These are phyloP conservation scores for Rhytidhysteron rufulum DNA, from an alignment of 2,329 filamentous ascomycete genomes.

Conservation along the genomic window DNA sequence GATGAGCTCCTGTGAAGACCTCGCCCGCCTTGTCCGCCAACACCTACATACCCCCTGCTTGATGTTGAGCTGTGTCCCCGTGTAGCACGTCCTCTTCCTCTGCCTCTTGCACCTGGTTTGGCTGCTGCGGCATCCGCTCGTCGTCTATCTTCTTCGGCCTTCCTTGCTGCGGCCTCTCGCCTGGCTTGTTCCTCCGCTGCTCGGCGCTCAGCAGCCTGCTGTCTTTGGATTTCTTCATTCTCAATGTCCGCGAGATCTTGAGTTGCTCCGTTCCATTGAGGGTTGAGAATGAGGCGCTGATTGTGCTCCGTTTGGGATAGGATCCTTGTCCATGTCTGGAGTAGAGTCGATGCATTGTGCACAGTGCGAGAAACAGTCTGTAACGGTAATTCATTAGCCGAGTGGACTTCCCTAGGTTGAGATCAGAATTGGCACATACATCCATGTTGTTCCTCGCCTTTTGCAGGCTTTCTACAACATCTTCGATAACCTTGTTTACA, in stretches of 20 bases:
- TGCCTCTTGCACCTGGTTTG: slow-evolving; percentile 37
- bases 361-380: slow-evolving; percentile 84
- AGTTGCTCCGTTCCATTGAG: slow-evolving; percentile 82
- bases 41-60: slow-evolving; percentile 36
- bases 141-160: slow-evolving; percentile 50
- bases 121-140: slow-evolving; percentile 58
- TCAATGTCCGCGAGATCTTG: slow-evolving; percentile 85
- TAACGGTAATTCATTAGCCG: background rate
- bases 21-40: slow-evolving; percentile 45
- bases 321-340: slow-evolving; percentile 95
- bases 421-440: slow-evolving; percentile 42
- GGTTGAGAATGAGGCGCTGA: slow-evolving; percentile 83
- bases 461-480: slow-evolving; percentile 67
- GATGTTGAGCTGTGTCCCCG: slow-evolving; percentile 27
- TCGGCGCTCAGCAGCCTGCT: slow-evolving; percentile 72
- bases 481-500: slow-evolving; percentile 85
- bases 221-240: slow-evolving; percentile 68
- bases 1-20: slow-evolving; percentile 47
- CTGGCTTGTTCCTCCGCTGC: slow-evolving; percentile 75
- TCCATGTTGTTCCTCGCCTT: slow-evolving; percentile 75
- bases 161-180: slow-evolving; percentile 62
- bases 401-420: background rate
- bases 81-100: slow-evolving; percentile 32
- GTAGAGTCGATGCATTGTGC: slow-evolving; percentile 77
- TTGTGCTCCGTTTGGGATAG: slow-evolving; percentile 97